Conservation (phyloP, 1,284 basidiomycete genomes). For the Omphalotus olearius region DNA sequence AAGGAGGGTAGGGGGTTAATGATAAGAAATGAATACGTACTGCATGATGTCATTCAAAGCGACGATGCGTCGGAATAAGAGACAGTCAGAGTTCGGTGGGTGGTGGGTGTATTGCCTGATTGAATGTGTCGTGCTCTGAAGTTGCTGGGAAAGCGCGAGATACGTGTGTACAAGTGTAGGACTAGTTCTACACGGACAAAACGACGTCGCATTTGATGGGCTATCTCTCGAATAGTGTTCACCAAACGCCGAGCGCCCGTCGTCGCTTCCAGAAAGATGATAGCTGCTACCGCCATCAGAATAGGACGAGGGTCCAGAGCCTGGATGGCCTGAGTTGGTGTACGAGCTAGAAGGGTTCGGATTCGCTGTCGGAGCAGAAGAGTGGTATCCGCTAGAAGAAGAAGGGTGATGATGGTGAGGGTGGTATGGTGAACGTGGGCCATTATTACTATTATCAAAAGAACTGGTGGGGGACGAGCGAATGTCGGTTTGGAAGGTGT, state of each 20-base stretch:
- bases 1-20: not conserved
- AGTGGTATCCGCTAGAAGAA: conserved; percentile 13
- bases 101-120: conserved; percentile 63
- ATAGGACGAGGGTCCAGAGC: conserved; percentile 37
- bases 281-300: conserved; percentile 44
- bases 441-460: conserved; percentile 15
- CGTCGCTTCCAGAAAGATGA: conserved; percentile 39
- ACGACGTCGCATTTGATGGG: conserved; percentile 29
- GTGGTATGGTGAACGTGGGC: conserved; percentile 19
- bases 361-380: conserved; percentile 18
- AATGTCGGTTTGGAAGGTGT: conserved; percentile 33
- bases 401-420: conserved; percentile 1
- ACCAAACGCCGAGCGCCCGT: conserved; percentile 34
- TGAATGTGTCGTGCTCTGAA: conserved; percentile 52
- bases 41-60: conserved; percentile 63
- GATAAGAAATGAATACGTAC: conserved; percentile 39
- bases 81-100: conserved; percentile 46
- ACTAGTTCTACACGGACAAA: conserved; percentile 61
- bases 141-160: conserved; percentile 57
- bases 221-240: conserved; percentile 32
- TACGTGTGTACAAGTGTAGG: conserved; percentile 55
- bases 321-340: conserved; percentile 22
- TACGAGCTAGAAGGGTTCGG: conserved; percentile 20
- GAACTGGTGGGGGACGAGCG: conserved; percentile 24
- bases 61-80: conserved; percentile 53